Percentiles rank a stretch among this genome's conserved stretches.
Evolutionary conservation across 2,329 filamentous ascomycete genomes (phyloP).

Genomic region (Pochonia chlamydosporia): DNA sequence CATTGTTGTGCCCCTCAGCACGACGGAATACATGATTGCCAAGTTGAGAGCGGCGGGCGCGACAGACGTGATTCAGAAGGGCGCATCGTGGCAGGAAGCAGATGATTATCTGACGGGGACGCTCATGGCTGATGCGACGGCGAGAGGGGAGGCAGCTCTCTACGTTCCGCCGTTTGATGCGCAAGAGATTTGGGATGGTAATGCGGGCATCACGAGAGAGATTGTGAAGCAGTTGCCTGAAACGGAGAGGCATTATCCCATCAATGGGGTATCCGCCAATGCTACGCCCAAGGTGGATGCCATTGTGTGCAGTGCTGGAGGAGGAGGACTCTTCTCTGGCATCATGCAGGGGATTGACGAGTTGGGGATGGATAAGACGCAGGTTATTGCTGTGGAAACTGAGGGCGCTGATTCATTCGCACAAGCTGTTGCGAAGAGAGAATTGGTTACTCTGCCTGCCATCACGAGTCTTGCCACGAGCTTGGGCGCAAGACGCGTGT

Average conservation of each 20-base stretch:
- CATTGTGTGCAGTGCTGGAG: constrained; percentile 70
- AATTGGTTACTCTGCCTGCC: constrained; percentile 54
- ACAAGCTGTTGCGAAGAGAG: constrained; percentile 45
- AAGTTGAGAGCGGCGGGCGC: constrained; percentile 62
- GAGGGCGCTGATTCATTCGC: constrained; percentile 62
- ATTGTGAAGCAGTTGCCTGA: constrained; percentile 27
- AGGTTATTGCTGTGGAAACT: constrained; percentile 67
- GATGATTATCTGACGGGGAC: constrained; percentile 57
- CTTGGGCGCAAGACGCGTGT: constrained; percentile 63
- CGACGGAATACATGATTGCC: constrained; percentile 59
- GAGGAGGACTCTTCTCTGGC: constrained; percentile 75
- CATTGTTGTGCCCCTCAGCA: constrained; percentile 64
- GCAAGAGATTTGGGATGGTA: constrained; percentile 60
- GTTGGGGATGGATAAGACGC: constrained; percentile 22
- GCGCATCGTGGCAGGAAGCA: constrained; percentile 63
- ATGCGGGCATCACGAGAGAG: constrained; percentile 49
- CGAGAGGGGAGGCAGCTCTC: constrained; percentile 35
- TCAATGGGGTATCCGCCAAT: constrained; percentile 51
- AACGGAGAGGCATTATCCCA: constrained; percentile 15
- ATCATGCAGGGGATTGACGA: constrained; percentile 56
- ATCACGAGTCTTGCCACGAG: constrained; percentile 70
- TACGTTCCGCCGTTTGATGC: constrained; percentile 65
- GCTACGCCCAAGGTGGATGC: constrained; percentile 42
- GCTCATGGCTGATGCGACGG: constrained; percentile 29
- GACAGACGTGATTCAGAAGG: constrained; percentile 56